phyloP scores from a whole-genome alignment of 2,329 filamentous ascomycete genomes.

The Ilyonectria sp. region DNA sequence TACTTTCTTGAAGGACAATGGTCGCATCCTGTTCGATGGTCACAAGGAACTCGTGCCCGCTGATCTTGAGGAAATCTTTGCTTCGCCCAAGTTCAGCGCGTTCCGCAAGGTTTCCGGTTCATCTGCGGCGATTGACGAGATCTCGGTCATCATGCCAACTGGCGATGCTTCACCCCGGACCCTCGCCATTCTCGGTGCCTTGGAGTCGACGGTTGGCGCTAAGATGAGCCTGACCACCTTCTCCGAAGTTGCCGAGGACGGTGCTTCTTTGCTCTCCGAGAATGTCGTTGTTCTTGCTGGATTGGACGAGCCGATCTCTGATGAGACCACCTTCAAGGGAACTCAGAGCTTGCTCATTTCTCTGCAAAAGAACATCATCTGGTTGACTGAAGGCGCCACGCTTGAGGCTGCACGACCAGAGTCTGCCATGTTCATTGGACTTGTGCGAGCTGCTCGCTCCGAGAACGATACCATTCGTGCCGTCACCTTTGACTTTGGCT shows the following conservation, averaged over 20 bases:
- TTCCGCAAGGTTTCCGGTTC: conserved; percentile 26
- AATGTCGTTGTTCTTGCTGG: conserved; percentile 41
- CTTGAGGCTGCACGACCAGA: conserved; percentile 24
- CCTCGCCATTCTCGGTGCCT: conserved; percentile 29
- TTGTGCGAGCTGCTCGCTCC: conserved; percentile 25
- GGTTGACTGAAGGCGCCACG: conserved; percentile 23
- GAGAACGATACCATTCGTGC: conserved; percentile 30
- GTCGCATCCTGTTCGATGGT: conserved; percentile 61
- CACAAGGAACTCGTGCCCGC: conserved; percentile 31
- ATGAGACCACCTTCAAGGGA: conserved; percentile 36
- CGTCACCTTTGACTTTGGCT: conserved; percentile 28
- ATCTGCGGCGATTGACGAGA: conserved; percentile 15
- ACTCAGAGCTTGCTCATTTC: conserved; percentile 38
- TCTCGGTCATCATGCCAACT: conserved; percentile 39
- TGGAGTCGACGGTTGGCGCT: conserved; percentile 28
- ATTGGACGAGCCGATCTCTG: conserved; percentile 38
- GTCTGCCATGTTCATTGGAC: conserved; percentile 27
- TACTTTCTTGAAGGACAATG: conserved; percentile 54
- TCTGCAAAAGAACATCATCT: conserved; percentile 36
- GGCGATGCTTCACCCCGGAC: conserved; percentile 31
- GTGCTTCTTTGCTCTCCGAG: conserved; percentile 21
- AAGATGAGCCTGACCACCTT: conserved; percentile 33
- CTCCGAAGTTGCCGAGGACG: conserved; percentile 28
- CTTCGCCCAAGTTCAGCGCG: conserved; percentile 25
- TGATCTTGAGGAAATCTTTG: conserved; percentile 33